Evolutionary conservation across 202 grass and related monocot genomes (phyloP).

Genomic region (Panicum hallii): DNA sequence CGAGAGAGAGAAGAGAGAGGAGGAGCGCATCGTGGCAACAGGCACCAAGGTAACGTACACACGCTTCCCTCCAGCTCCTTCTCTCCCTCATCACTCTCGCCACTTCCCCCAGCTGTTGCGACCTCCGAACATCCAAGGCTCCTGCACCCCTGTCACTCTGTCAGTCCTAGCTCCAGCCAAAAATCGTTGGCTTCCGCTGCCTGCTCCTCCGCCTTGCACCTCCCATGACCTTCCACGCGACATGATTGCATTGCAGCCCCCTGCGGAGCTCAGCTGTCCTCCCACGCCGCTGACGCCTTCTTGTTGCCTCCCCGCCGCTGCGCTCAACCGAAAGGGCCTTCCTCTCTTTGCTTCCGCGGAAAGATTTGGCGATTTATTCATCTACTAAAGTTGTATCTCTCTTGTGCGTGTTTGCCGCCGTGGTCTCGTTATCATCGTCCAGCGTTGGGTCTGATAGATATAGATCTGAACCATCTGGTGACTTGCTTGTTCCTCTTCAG

Average conservation of each 20-base stretch:
- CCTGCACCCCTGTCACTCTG: constrained; percentile 48
- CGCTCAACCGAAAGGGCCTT: constrained; percentile 33
- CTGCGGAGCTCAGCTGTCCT: constrained; percentile 42
- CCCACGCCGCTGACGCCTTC: constrained; percentile 50
- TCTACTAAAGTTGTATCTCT: background rate
- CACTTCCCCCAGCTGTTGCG: constrained; percentile 22
- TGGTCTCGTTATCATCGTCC: background rate
- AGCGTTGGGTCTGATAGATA: constrained; percentile 31
- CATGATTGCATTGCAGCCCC: constrained; percentile 46
- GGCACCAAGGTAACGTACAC: constrained; percentile 41
- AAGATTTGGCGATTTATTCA: constrained; percentile 40
- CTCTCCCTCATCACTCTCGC: background rate
- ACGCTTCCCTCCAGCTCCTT: background rate
- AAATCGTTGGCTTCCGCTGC: constrained; percentile 25
- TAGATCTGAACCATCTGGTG: constrained; percentile 27
- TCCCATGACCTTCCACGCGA: constrained; percentile 41
- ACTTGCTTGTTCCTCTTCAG: constrained; percentile 28
- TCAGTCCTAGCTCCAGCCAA: constrained; percentile 45
- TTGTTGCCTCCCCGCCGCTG: constrained; percentile 39
- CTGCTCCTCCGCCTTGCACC: constrained; percentile 5
- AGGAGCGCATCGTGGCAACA: constrained; percentile 17
- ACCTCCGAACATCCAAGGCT: constrained; percentile 18
- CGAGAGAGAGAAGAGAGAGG: background rate
- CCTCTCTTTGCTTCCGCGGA: constrained; percentile 47
- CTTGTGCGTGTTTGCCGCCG: constrained; percentile 27